Percentiles rank a stretch among this genome's conserved stretches.
These are phyloP conservation scores for Sporothrix sp. DNA, from an alignment of 2,329 filamentous ascomycete genomes.

Conservation along the genomic window DNA sequence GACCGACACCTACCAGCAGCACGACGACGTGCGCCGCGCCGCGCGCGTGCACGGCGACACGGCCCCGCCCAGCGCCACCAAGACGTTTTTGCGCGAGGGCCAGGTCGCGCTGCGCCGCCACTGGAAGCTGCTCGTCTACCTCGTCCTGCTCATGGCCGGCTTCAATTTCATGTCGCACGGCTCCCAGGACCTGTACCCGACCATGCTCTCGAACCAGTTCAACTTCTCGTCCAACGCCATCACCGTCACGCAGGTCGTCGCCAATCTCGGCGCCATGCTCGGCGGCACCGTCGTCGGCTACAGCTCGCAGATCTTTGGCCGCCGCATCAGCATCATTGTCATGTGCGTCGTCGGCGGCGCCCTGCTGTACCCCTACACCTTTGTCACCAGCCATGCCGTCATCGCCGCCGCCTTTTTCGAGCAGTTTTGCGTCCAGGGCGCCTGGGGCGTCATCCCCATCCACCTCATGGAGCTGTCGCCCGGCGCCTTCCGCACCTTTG, in stretches of 20 bases:
- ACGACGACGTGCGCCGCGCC: conserved; percentile 30
- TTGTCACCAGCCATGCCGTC: conserved; percentile 48
- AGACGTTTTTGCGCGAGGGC: conserved; percentile 57
- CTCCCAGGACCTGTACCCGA: conserved; percentile 72
- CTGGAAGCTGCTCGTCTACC: conserved; percentile 69
- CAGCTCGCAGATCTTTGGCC: conserved; percentile 63
- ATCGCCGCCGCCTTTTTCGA: conserved; percentile 57
- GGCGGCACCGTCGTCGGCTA: conserved; percentile 67
- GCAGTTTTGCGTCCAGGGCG: conserved; percentile 69
- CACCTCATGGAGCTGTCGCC: conserved; percentile 70
- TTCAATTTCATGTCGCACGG: conserved; percentile 72
- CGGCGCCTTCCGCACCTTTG: conserved; percentile 62
- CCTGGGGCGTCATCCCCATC: conserved; percentile 68
- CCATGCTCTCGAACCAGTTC: conserved; percentile 44
- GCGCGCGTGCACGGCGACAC: conserved; percentile 41
- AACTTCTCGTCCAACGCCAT: conserved; percentile 17
- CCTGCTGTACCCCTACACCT: conserved; percentile 62
- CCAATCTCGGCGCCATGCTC: conserved; percentile 68
- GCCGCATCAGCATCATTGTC: conserved; percentile 56
- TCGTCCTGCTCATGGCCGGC: conserved; percentile 78
- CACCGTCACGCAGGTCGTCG: conserved; percentile 52
- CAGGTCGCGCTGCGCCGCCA: conserved; percentile 63
- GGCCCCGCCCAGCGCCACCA: conserved; percentile 49
- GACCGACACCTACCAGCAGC: conserved; percentile 17
- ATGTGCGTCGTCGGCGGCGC: conserved; percentile 49